phyloP scores from a whole-genome alignment of 805 yeast genomes.

The Lipomyces orientalis region DNA sequence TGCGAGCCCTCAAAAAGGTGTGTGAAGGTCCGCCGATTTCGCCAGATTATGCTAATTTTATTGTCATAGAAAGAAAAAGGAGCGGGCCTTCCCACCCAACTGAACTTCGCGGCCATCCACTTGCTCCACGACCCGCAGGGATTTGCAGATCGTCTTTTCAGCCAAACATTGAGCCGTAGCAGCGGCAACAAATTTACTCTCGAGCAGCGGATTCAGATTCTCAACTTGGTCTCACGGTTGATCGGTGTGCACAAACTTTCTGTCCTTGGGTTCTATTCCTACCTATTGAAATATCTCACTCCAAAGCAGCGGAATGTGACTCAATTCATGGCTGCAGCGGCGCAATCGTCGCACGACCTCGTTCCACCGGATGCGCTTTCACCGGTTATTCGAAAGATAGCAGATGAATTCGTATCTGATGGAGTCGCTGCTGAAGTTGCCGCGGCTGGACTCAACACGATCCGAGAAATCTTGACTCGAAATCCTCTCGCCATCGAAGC shows the following conservation, averaged over 20 bases:
- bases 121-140: constrained; percentile 96
- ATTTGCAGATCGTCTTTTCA: constrained; percentile 85
- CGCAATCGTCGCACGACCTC: constrained; percentile 94
- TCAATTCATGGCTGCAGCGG: constrained; percentile 94
- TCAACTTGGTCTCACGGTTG: constrained; percentile 85
- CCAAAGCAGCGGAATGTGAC: constrained; percentile 96
- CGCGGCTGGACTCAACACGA: constrained; percentile 95
- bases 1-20: constrained; percentile 64
- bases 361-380: constrained; percentile 93
- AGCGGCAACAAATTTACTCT: constrained; percentile 72
- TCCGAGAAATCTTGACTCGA: constrained; percentile 89
- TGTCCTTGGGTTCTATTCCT: constrained; percentile 87
- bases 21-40: background rate
- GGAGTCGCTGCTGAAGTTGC: constrained; percentile 99
- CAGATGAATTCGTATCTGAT: constrained; percentile 96
- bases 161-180: constrained; percentile 66
- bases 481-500: constrained; percentile 94
- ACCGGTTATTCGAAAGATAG: constrained; percentile 85
- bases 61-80: constrained; percentile 48
- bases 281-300: constrained; percentile 83
- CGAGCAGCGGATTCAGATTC: constrained; percentile 86
- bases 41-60: background rate
- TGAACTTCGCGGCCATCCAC: constrained; percentile 95
- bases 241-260: constrained; percentile 95
- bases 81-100: constrained; percentile 61